A percentile compares a stretch with the other conserved stretches of the same genome.
phyloP scores from a whole-genome alignment of 1,139 yeast species.

The Keqinozyma sinolaborantium region DNA sequence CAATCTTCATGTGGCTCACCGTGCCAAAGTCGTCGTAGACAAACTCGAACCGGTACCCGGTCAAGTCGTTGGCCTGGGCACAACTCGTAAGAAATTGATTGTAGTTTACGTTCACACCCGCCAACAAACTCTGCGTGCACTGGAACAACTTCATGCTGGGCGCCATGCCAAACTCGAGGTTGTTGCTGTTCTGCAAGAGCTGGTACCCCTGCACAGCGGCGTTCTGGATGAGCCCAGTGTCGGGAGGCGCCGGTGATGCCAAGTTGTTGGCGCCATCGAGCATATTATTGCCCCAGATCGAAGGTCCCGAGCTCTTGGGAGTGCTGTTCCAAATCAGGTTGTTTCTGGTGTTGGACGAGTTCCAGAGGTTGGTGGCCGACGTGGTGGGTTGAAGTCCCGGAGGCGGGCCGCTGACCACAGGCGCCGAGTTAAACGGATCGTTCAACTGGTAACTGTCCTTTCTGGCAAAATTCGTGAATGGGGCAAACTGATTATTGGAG shows the following conservation, averaged over 20 bases:
- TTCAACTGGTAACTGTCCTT: constrained; percentile 3
- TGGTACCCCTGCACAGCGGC: constrained; percentile 37
- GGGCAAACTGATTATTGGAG: not conserved
- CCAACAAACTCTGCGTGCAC: constrained; percentile 25
- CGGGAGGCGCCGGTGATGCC: constrained; percentile 1
- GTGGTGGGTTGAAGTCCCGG: constrained; percentile 6
- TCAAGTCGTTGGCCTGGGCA: constrained; percentile 18
- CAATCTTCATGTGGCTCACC: constrained; percentile 40
- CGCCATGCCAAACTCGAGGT: constrained; percentile 38
- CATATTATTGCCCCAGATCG: constrained; percentile 9
- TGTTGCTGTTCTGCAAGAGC: constrained; percentile 25
- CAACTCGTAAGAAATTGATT: constrained; percentile 42
- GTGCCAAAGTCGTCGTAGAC: constrained; percentile 47
- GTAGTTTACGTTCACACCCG: constrained; percentile 27
- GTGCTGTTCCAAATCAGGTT: constrained; percentile 31
- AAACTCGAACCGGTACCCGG: constrained; percentile 35
- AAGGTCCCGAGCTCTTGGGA: constrained; percentile 5
- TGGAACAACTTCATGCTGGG: constrained; percentile 32
- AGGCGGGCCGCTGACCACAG: constrained; percentile 3
- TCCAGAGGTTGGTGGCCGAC: constrained; percentile 5
- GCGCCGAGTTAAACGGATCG: constrained; percentile 5
- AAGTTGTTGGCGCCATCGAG: constrained; percentile 2
- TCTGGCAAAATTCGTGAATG: not conserved
- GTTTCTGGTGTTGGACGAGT: constrained; percentile 15
- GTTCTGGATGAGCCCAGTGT: constrained; percentile 9